A percentile compares a stretch with the other conserved stretches of the same genome.
Conservation (phyloP, 305 asterid genomes). For the Petunia hybrid region DNA sequence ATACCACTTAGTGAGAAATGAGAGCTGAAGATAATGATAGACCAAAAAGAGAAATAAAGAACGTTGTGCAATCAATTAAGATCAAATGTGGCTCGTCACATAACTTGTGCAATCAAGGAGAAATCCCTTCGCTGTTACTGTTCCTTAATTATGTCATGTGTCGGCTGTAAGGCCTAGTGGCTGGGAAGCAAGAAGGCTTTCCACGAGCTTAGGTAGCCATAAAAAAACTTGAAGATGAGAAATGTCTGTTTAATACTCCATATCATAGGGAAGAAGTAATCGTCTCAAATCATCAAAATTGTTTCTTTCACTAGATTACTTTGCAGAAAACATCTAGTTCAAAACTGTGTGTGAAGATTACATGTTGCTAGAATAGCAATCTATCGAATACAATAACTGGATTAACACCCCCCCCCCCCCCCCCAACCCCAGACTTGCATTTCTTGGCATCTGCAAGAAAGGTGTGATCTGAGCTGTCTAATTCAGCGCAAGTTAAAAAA, state of each 20-base stretch:
- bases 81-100: too few species aligned
- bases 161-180: not conserved
- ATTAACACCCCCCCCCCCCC: too few species aligned
- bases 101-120: too few species aligned
- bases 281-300: not conserved
- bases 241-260: not conserved
- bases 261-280: not conserved
- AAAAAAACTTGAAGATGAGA: not conserved
- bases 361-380: not conserved
- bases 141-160: too few species aligned
- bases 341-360: not conserved
- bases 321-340: not conserved
- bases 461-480: constrained; percentile 25
- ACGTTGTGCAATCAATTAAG: not conserved
- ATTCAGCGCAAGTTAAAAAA: not conserved
- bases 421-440: not conserved
- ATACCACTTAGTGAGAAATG: not conserved
- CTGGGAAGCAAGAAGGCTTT: not conserved
- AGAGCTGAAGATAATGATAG: not conserved
- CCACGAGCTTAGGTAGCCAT: not conserved
- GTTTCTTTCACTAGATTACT: not conserved
- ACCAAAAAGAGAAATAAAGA: not conserved
- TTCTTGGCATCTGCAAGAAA: not conserved
- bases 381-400: not conserved
- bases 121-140: too few species aligned